A percentile compares a stretch with the other conserved stretches of the same genome.
These are phyloP conservation scores for Teunomyces atbi DNA, from an alignment of 805 yeast species.

Conservation along the genomic window DNA sequence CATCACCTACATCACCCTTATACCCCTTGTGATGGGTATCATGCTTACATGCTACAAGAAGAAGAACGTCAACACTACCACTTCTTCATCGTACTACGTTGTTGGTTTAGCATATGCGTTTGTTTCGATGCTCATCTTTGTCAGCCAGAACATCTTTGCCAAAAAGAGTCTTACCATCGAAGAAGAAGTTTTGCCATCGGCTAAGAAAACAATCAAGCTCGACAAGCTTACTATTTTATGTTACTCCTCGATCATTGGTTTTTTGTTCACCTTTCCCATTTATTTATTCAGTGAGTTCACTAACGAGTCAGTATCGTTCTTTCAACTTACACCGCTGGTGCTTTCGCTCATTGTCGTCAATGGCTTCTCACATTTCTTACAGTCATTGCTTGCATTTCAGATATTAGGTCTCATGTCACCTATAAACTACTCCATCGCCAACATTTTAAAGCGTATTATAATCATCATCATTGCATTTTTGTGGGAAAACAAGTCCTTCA, in stretches of 20 bases:
- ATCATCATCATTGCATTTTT: constrained; percentile 65
- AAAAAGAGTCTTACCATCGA: constrained; percentile 59
- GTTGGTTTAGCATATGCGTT: constrained; percentile 52
- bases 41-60: constrained; percentile 68
- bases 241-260: constrained; percentile 72
- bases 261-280: constrained; percentile 63
- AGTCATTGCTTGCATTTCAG: constrained; percentile 74
- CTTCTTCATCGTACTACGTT: constrained; percentile 16
- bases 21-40: constrained; percentile 82
- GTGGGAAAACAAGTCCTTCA: constrained; percentile 51
- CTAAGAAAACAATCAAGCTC: constrained; percentile 38
- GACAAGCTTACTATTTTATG: constrained; percentile 71
- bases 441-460: constrained; percentile 69
- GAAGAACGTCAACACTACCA: constrained; percentile 23
- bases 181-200: constrained; percentile 21
- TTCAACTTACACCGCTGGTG: constrained; percentile 31
- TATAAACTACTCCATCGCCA: constrained; percentile 76
- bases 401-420: constrained; percentile 71
- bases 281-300: constrained; percentile 56
- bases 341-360: constrained; percentile 50
- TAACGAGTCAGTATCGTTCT: constrained; percentile 23
- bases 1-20: constrained; percentile 73
- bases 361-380: constrained; percentile 68
- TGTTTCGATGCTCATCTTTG: constrained; percentile 64
- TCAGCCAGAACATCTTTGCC: constrained; percentile 78